A percentile compares a stretch with the other conserved stretches of the same genome.
These are phyloP conservation scores for Ganoderma multipileum DNA, from an alignment of 1,284 basidiomycete genomes.

Conservation along the genomic window DNA sequence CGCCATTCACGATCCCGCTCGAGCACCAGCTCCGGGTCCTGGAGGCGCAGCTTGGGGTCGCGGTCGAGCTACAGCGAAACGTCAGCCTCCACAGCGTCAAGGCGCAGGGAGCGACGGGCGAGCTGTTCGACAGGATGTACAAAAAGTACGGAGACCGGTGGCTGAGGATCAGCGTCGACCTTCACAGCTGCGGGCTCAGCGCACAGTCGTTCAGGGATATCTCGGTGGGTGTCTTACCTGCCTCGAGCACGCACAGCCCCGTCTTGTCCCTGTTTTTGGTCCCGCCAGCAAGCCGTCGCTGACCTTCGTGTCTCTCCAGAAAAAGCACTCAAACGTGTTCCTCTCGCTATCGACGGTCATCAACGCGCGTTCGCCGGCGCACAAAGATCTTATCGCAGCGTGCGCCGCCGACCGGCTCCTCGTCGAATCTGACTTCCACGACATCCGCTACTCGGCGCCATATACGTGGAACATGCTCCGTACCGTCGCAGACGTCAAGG, in stretches of 20 bases:
- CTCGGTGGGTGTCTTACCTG: constrained; percentile 53
- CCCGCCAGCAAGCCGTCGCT: background rate
- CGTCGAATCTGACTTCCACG: constrained; percentile 79
- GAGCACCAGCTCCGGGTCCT: constrained; percentile 76
- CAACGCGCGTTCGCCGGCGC: constrained; percentile 69
- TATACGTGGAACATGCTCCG: constrained; percentile 77
- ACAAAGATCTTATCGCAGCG: constrained; percentile 62
- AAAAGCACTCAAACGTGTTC: constrained; percentile 70
- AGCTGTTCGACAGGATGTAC: constrained; percentile 63
- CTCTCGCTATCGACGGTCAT: constrained; percentile 82
- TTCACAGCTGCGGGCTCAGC: constrained; percentile 83
- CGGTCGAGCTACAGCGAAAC: constrained; percentile 72
- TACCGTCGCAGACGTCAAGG: constrained; percentile 65
- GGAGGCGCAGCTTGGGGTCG: constrained; percentile 80
- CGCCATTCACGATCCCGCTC: constrained; percentile 74
- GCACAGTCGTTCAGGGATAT: constrained; percentile 69
- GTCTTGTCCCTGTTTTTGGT: background rate
- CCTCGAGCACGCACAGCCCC: background rate
- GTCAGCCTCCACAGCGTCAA: constrained; percentile 85
- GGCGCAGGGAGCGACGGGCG: constrained; percentile 65
- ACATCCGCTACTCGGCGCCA: constrained; percentile 55
- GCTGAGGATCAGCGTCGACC: constrained; percentile 69
- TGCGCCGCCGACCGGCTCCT: constrained; percentile 71
- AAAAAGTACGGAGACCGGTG: constrained; percentile 58
- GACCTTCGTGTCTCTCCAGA: constrained; percentile 46